Base-by-base conservation (phyloP, 2,329 filamentous ascomycete species). In the Cytospora piceicola region DNA sequence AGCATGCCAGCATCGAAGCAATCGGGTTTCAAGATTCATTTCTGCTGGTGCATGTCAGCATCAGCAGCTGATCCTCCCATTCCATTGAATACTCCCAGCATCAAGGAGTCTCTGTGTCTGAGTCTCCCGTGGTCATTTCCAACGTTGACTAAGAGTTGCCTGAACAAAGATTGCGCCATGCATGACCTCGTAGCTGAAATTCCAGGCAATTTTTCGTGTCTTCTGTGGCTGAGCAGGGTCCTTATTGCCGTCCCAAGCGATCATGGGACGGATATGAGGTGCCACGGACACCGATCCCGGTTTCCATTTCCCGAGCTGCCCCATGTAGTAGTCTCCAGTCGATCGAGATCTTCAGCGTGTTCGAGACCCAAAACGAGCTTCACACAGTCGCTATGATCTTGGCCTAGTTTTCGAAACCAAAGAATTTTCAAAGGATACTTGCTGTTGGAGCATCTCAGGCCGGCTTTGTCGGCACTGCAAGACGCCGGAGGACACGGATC, bases 81-180 rank as follows among this genome's bases (percentile, higher is more conserved):
- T 11, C 53, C 39, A 63, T 57, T 55, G 52, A 29, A 52, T 39
- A 22, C 53, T 52, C 17, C 11, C 15, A 36, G 7, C 51, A 29
- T 57, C 22, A 36, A 29, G 30, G 22, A 30, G 15, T 52, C 53
- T 39, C 24, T 14, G 29, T 53, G 22, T 15, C 22, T 57, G 39
- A 20, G 22, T n/a, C 61, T 55, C 30, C 51, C 24, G 7, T 57
- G 22, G 51, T 30, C n/a, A 54, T 29, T 22, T 32, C 53, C 55
- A 46, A 36, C 29, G 11, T 29, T 49, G 42, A 14, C 42, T 20
- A 6, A 46, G 17, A 46, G 11, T 63, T 57, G 53, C 39, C 22
- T 63, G 29, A 63, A 57, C 46, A 24, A 29, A 39, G n/a, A 20
- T 58, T 51, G 61, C 61, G 61, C 57, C 61, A 63, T 63, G 27